Evolutionary conservation across 345 rosid species (phyloP), one percentile per base, ranked within the genome.

Genomic region (Rhodamnia argentea): DNA sequence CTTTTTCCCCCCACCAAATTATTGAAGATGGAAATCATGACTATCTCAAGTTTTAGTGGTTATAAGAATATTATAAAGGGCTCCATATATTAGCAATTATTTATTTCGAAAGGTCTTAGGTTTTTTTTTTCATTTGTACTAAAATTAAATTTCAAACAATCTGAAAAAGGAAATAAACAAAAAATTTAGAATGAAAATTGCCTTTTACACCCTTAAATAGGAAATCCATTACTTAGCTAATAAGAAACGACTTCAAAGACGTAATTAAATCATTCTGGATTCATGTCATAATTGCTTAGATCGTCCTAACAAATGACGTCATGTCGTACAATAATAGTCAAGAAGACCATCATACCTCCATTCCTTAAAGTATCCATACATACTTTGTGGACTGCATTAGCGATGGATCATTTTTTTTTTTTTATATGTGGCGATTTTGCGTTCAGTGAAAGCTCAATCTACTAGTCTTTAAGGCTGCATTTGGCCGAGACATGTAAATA

Each of bases 321-420:
- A 0, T n/a, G n/a, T 59, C 16, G 1, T n/a, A 13, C 8, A 59
- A 59, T n/a, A n/a, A 59, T 59, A 59, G 16, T 59, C 18, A 59
- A 59, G 70, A 13, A 59, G 70, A 59, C 37, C 37, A n/a, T n/a
- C 70, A 23, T n/a, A n/a, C 32, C 18, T 13, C 62, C 27, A 24
- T 58, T 58, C 62, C 62, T n/a, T n/a, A 59, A 27, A 12, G 59
- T 56, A 56, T 23, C n/a, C 16, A 0, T 29, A 29, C 27, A 62
- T 29, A 29, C 11, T 29, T 62, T 29, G 75, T 16, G 29, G 3
- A 62, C 11, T 15, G 5, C 42, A 29, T 62, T 29, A 7, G 2
- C 3, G 0, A 14, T 1, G 0, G 0, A 62, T 62, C 20, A 29
- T 12, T 5, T 53, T 16, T 7, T 20, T 55, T 9, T 24, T 32